These are phyloP conservation scores for Multifurca ochricompacta DNA, from an alignment of 768 basidiomycete species.

Conservation along the genomic window DNA sequence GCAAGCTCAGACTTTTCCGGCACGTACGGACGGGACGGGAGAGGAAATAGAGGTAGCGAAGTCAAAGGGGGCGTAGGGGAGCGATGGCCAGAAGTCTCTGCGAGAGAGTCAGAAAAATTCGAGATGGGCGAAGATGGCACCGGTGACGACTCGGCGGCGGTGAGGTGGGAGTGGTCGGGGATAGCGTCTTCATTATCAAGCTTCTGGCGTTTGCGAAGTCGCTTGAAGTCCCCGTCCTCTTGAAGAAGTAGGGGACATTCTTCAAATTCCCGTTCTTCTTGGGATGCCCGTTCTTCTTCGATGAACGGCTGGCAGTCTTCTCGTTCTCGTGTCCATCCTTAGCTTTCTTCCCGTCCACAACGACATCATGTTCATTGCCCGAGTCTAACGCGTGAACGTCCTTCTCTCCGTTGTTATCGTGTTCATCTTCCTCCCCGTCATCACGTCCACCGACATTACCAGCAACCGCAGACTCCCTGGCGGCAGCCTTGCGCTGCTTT, in stretches of 20 bases:
- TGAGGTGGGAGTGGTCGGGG: not conserved
- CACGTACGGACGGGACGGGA: slow-evolving; percentile 55
- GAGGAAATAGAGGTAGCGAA: slow-evolving; percentile 60
- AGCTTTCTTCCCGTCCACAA: not conserved
- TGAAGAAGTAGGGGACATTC: not conserved
- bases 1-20: slow-evolving; percentile 67
- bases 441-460: slow-evolving; percentile 22
- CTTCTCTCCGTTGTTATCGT: not conserved
- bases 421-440: slow-evolving; percentile 16
- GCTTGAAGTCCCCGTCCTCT: not conserved
- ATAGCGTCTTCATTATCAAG: not conserved
- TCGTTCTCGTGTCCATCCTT: not conserved
- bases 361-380: not conserved
- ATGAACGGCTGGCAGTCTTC: not conserved
- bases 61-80: slow-evolving; percentile 26
- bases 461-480: slow-evolving; percentile 23
- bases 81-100: not conserved
- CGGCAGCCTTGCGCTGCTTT: slow-evolving; percentile 39
- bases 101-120: slow-evolving; percentile 4
- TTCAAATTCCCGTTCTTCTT: slow-evolving; percentile 5
- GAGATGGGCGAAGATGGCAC: not conserved
- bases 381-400: not conserved
- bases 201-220: slow-evolving; percentile 38
- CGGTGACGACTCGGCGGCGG: not conserved
- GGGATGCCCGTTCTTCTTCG: slow-evolving; percentile 1